These are phyloP conservation scores for Arthrocladium fulminans DNA, from an alignment of 2,329 filamentous ascomycete species.

Conservation along the genomic window DNA sequence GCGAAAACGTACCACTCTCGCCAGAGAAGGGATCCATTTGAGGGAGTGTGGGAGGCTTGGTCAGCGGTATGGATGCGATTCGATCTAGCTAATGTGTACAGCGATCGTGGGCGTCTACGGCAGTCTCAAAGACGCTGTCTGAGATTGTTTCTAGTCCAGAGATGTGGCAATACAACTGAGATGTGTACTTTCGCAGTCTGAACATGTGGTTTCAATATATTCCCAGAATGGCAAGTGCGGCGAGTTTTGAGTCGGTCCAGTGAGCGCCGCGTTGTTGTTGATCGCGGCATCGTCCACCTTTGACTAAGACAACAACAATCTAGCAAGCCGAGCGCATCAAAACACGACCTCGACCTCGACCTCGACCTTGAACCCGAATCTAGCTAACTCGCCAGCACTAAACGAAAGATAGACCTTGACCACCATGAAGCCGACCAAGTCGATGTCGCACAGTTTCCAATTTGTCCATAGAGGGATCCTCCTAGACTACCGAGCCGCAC, in stretches of 20 bases:
- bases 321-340: neutral
- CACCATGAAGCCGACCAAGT: slow-evolving; percentile 6
- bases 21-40: slow-evolving; percentile 59
- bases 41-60: neutral
- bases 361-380: neutral
- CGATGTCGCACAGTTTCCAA: slow-evolving; percentile 12
- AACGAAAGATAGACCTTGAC: too few relatives aligned
- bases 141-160: neutral
- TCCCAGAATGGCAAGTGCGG: slow-evolving; percentile 5
- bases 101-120: neutral
- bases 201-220: neutral
- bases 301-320: neutral
- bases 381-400: neutral
- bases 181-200: neutral
- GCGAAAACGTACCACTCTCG: slow-evolving; percentile 46
- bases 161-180: neutral
- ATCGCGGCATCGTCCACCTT: neutral
- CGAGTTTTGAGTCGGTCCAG: neutral
- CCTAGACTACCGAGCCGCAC: slow-evolving; percentile 19
- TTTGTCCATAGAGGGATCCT: slow-evolving; percentile 21
- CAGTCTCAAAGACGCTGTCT: neutral
- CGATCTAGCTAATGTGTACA: too few relatives aligned
- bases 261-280: too few relatives aligned
- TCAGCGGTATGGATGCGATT: neutral
- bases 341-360: neutral